Conservation (phyloP, 176 grass and related monocot species). For the Juncus effusus region DNA sequence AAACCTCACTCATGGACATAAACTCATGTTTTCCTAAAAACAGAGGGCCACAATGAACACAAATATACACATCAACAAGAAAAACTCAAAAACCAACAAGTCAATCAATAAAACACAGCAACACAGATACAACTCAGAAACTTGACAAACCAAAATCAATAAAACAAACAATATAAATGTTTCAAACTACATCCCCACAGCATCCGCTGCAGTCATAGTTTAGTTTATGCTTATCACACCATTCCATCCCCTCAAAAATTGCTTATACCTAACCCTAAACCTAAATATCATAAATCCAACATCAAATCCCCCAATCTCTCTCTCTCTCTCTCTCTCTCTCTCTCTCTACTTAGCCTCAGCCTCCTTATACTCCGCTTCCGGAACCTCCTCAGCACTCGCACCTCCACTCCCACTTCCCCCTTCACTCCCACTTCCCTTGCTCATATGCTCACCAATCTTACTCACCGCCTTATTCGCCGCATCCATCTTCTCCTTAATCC, state of each 20-base stretch:
- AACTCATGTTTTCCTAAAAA: background rate
- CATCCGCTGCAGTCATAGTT: conserved; percentile 15
- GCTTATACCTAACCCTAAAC: conserved; percentile 20
- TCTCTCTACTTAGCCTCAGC: conserved; percentile 28
- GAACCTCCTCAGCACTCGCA: conserved; percentile 49
- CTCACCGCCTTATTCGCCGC: conserved; percentile 90
- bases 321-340: too few relatives aligned
- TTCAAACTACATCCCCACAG: background rate
- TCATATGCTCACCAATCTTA: conserved; percentile 91
- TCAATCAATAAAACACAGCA: conserved; percentile 1
- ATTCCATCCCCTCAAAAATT: conserved; percentile 19
- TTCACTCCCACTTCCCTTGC: conserved; percentile 36
- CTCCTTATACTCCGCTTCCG: conserved; percentile 88
- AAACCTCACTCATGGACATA: too few relatives aligned
- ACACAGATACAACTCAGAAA: background rate
- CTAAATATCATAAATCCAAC: background rate
- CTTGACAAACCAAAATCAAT: background rate
- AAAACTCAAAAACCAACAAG: background rate
- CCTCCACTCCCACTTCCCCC: background rate
- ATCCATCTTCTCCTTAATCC: conserved; percentile 95
- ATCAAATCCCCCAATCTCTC: background rate
- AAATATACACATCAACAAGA: background rate
- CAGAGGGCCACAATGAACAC: background rate
- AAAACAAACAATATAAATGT: too few relatives aligned
- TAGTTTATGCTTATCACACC: conserved; percentile 10